A percentile compares a stretch with the other conserved stretches of the same genome.
These are phyloP conservation scores for Blastobotrys malaysiensis DNA, from an alignment of 1,139 yeast genomes.

Conservation along the genomic window DNA sequence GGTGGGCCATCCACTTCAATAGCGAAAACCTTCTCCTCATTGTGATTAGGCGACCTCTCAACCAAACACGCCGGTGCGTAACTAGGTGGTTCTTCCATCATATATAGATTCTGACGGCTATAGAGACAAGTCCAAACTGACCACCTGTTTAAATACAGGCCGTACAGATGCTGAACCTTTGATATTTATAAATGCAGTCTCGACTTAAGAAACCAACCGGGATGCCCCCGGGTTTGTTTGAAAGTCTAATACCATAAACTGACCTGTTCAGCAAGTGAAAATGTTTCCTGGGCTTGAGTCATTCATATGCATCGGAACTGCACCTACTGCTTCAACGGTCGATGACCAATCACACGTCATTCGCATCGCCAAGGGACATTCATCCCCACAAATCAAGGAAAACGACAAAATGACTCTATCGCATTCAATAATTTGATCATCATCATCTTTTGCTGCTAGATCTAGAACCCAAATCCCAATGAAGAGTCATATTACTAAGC, in stretches of 20 bases:
- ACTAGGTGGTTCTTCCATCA: constrained; percentile 4
- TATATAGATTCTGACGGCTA: neutral
- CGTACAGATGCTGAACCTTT: neutral
- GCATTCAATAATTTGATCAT: too few species aligned
- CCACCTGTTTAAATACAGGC: neutral
- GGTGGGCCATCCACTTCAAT: constrained; percentile 10
- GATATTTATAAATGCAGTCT: neutral
- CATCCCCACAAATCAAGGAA: neutral
- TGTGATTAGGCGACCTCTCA: neutral
- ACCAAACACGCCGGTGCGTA: constrained; percentile 4
- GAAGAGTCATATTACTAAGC: too few species aligned
- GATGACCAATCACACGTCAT: neutral
- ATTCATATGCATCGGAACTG: neutral
- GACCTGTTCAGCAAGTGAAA: too few species aligned
- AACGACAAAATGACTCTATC: too few species aligned
- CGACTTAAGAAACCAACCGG: neutral
- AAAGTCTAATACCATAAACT: neutral
- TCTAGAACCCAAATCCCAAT: too few species aligned
- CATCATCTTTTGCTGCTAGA: too few species aligned
- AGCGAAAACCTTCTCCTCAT: constrained; percentile 1
- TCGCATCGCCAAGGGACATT: neutral
- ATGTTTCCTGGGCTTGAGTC: too few species aligned
- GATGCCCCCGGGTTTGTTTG: neutral
- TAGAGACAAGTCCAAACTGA: too few species aligned
- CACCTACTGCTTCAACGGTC: neutral